These are phyloP conservation scores for Lanmaoa rubissima DNA, from an alignment of 768 basidiomycete species.

Conservation along the genomic window DNA sequence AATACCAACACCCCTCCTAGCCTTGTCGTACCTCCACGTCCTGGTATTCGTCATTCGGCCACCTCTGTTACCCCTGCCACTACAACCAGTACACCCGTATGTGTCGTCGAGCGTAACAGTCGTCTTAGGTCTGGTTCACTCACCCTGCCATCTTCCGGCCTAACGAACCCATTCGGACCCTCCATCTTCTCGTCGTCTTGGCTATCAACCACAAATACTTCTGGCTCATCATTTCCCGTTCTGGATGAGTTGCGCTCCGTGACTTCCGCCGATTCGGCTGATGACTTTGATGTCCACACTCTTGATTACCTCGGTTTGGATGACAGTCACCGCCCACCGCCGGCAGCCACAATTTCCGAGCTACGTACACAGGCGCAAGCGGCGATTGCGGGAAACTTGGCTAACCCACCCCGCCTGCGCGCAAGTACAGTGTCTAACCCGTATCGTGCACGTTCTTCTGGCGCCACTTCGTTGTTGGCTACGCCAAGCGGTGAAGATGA, in stretches of 20 bases:
- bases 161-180: constrained; percentile 82
- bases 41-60: constrained; percentile 73
- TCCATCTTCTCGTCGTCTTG: constrained; percentile 90
- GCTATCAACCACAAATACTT: constrained; percentile 63
- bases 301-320: constrained; percentile 96
- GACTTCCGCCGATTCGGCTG: constrained; percentile 74
- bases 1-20: constrained; percentile 38
- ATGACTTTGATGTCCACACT: constrained; percentile 91
- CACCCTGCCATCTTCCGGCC: constrained; percentile 75
- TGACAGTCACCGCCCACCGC: constrained; percentile 67
- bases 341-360: constrained; percentile 86
- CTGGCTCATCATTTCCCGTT: constrained; percentile 56
- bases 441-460: constrained; percentile 68
- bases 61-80: constrained; percentile 58
- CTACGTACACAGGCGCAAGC: constrained; percentile 87
- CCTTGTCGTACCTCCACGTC: constrained; percentile 52
- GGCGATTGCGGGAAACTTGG: constrained; percentile 81
- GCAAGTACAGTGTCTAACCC: constrained; percentile 93
- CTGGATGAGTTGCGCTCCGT: constrained; percentile 83
- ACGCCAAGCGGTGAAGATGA: constrained; percentile 68
- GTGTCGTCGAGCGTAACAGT: constrained; percentile 62
- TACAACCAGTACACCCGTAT: constrained; percentile 36
- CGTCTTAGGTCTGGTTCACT: constrained; percentile 91
- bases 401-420: constrained; percentile 75
- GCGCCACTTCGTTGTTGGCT: constrained; percentile 57